Evolutionary conservation across 2,329 filamentous ascomycete genomes (phyloP), one percentile per base, ranked within the genome.

Genomic region (Neocucurbitaria cava): DNA sequence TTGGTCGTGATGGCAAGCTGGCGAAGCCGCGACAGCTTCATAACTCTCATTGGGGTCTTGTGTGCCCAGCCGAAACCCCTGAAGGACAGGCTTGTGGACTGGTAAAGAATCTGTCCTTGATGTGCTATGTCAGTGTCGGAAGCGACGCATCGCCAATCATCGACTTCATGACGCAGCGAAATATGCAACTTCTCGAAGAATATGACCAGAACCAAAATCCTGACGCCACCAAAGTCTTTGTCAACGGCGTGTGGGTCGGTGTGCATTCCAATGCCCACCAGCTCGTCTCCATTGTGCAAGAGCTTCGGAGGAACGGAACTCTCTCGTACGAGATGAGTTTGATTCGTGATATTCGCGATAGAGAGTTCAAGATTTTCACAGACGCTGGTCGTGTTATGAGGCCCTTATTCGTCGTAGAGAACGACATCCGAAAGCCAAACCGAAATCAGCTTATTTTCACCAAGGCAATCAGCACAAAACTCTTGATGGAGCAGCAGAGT

Each of bases 311-410:
- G 52, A 89, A 89, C 62, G 90, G 91, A 58, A 88, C 91, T 69
- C 89, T 99, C 57, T 92, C 91, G 13, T 90, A 92, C 64, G 94
- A 98, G 79, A 92, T 97, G 64, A 97, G 93, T 59, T 85, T 99
- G 68, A 91, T 99, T 69, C 88, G 95, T 71, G 95, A 99, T 72
- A 97, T 99, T 68, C 89, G 96, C 76, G 95, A 99, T 69, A 87
- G 94, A 66, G 95, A 99, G 76, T 97, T 99, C 84, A 96, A 96
- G 78, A 94, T 99, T 66, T 97, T 98, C 76, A 98, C 94, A 3
- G 95, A 99, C 76, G 94, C 94, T 38, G 95, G 95, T 24, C 89
- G 95, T 76, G 93, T 99, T 49, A 96, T 95, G 82, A 87, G 95
- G 61, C 95, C 95, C 0, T 81, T 98, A 5, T 98, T 96, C 73